These are phyloP conservation scores for Tulasnella sp. DNA, from an alignment of 768 basidiomycete genomes.

Conservation along the genomic window DNA sequence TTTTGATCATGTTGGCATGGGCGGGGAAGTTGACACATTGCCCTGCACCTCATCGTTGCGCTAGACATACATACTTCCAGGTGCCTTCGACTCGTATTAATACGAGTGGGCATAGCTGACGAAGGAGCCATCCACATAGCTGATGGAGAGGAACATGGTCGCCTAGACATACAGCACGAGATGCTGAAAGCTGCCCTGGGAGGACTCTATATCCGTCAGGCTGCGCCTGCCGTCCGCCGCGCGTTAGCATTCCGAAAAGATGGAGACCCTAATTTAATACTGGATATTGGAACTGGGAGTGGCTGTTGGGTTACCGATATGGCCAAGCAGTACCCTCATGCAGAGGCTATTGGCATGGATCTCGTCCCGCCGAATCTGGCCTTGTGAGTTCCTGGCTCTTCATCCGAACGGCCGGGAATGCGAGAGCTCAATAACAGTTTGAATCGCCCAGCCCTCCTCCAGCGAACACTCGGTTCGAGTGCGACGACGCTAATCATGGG, in stretches of 20 bases:
- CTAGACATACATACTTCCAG: constrained; percentile 9
- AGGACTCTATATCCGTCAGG: constrained; percentile 28
- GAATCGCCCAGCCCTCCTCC: neutral
- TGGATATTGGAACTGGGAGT: constrained; percentile 33
- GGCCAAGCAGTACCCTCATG: neutral
- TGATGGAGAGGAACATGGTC: constrained; percentile 32
- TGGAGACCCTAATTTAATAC: constrained; percentile 26
- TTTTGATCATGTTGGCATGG: neutral
- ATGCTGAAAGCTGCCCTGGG: constrained; percentile 29
- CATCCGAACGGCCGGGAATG: neutral
- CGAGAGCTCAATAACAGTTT: neutral
- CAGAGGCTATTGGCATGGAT: neutral
- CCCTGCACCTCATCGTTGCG: neutral
- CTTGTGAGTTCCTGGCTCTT: neutral
- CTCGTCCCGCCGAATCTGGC: constrained; percentile 3
- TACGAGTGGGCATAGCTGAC: neutral
- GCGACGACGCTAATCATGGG: constrained; percentile 2
- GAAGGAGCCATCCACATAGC: neutral
- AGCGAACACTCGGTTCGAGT: neutral
- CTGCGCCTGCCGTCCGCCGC: constrained; percentile 26
- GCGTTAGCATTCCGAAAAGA: constrained; percentile 27
- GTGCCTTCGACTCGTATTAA: neutral
- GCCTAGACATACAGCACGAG: constrained; percentile 32
- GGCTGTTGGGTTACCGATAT: constrained; percentile 28
- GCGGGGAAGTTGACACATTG: neutral